Evolutionary conservation across 345 rosid genomes (phyloP).

Genomic region (Eucalyptus tenuipes): DNA sequence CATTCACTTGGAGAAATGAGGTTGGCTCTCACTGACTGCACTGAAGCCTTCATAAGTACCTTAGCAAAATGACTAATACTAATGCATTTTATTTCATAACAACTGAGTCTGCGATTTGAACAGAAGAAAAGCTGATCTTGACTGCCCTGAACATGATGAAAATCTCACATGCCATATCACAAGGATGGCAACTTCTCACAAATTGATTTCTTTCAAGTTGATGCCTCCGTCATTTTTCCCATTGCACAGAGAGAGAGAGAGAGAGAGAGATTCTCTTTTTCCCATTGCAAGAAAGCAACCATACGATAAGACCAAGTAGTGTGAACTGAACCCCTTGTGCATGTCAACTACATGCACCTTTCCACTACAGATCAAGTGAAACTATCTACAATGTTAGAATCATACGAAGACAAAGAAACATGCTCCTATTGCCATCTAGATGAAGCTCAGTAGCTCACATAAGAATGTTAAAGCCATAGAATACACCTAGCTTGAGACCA

Average conservation of each 20-base stretch:
- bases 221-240: not conserved
- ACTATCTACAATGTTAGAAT: not conserved
- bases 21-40: not conserved
- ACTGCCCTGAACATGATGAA: not conserved
- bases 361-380: not conserved
- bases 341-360: not conserved
- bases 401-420: not conserved
- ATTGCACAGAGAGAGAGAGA: not conserved
- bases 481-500: not conserved
- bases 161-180: not conserved
- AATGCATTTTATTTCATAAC: not conserved
- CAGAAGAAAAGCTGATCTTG: not conserved
- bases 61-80: not conserved
- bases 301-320: not conserved
- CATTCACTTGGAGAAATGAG: not conserved
- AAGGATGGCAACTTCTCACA: not conserved
- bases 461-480: not conserved
- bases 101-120: not conserved
- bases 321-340: not conserved
- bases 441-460: not conserved
- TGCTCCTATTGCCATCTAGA: not conserved
- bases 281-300: not conserved
- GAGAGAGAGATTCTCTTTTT: not conserved
- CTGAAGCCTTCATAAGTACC: not conserved
- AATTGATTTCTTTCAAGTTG: not conserved